phyloP scores from a whole-genome alignment of 2,329 filamentous ascomycete genomes.

The Thielaviopsis ethacetica region DNA sequence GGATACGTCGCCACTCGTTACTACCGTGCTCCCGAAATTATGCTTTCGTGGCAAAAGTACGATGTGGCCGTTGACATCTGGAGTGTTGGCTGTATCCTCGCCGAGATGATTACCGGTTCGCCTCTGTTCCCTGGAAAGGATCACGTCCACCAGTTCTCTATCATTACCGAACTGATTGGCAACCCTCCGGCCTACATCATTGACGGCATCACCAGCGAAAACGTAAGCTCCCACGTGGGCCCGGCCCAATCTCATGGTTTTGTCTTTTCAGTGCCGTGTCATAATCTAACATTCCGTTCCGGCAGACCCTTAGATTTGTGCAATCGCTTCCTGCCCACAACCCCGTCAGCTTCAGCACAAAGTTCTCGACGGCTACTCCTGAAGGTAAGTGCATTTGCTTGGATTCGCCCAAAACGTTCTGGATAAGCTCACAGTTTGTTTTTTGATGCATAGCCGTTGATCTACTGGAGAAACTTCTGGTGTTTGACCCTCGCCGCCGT shows the following conservation, averaged over 20 bases:
- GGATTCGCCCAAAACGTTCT: slow-evolving; percentile 7
- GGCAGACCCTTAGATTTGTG: slow-evolving; percentile 86
- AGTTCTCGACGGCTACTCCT: slow-evolving; percentile 91
- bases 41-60: slow-evolving; percentile 99
- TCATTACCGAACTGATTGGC: slow-evolving; percentile 93
- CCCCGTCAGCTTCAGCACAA: slow-evolving; percentile 67
- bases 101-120: slow-evolving; percentile 98
- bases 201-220: slow-evolving; percentile 95
- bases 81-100: slow-evolving; percentile 98
- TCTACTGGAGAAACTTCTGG: slow-evolving; percentile 88
- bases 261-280: neutral
- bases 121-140: slow-evolving; percentile 97
- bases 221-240: slow-evolving; percentile 42
- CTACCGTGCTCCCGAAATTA: slow-evolving; percentile 96
- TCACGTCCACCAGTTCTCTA: slow-evolving; percentile 98
- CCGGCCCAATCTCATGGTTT: neutral
- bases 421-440: neutral
- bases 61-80: slow-evolving; percentile 98
- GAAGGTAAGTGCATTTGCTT: slow-evolving; percentile 38
- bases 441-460: slow-evolving; percentile 57
- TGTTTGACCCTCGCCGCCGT: slow-evolving; percentile 95
- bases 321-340: slow-evolving; percentile 93
- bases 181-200: slow-evolving; percentile 98
- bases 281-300: slow-evolving; percentile 13
- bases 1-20: slow-evolving; percentile 98